Conservation (phyloP, 2,329 filamentous ascomycete species). For the Alternaria tenuissima region DNA sequence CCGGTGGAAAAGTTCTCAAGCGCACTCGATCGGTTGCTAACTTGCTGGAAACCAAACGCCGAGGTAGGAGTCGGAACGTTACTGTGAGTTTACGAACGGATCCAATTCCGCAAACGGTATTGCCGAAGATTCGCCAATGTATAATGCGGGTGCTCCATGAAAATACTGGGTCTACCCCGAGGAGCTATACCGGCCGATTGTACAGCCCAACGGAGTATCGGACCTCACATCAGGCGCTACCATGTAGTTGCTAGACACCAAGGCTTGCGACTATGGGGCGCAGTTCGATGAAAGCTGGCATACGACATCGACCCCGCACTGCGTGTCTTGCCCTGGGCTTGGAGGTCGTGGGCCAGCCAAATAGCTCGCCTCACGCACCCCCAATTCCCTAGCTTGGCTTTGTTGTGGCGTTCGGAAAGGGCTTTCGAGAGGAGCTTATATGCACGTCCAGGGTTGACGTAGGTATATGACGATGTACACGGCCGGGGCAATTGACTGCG, state of each 20-base stretch:
- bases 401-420: conserved; percentile 35
- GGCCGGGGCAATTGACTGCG: not conserved
- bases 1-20: conserved; percentile 13
- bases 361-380: conserved; percentile 27
- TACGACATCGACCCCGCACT: conserved; percentile 42
- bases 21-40: conserved; percentile 1
- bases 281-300: conserved; percentile 23
- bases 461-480: conserved; percentile 42
- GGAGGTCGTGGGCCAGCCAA: conserved; percentile 20
- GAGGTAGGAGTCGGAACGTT: conserved; percentile 14
- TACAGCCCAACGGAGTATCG: conserved; percentile 18
- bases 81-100: conserved; percentile 8
- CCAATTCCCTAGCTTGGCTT: conserved; percentile 5
- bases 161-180: conserved; percentile 7
- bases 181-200: conserved; percentile 8
- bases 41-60: conserved; percentile 2
- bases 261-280: conserved; percentile 18
- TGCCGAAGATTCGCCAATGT: conserved; percentile 34
- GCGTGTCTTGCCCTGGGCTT: conserved; percentile 13
- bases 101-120: conserved; percentile 11
- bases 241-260: conserved; percentile 9
- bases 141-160: conserved; percentile 6
- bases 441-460: conserved; percentile 28
- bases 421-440: conserved; percentile 42
- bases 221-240: conserved; percentile 15